phyloP scores from a whole-genome alignment of 129 eudicot species.

The Oenanthe sinensis region DNA sequence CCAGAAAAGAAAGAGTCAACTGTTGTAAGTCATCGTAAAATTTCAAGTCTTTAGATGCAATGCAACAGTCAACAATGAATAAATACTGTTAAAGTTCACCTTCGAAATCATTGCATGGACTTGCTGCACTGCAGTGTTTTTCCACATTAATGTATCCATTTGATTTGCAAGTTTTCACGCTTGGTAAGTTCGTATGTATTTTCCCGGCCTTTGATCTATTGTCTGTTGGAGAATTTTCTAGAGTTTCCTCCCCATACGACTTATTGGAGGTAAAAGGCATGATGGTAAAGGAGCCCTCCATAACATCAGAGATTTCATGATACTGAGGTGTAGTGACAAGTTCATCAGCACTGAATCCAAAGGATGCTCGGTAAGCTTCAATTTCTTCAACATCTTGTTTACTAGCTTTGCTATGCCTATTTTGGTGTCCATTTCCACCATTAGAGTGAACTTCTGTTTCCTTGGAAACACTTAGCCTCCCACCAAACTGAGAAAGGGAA shows the following conservation, averaged over 20 bases:
- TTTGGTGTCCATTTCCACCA: constrained; percentile 60
- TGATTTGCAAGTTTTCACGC: background rate
- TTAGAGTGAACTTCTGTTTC: constrained; percentile 76
- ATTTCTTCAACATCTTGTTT: constrained; percentile 82
- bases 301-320: constrained; percentile 75
- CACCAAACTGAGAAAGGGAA: constrained; percentile 68
- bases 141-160: background rate
- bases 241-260: constrained; percentile 28
- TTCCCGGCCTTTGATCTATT: constrained; percentile 4
- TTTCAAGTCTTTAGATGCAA: background rate
- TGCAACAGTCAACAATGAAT: background rate
- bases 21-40: constrained; percentile 39
- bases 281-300: constrained; percentile 68
- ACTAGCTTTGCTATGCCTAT: constrained; percentile 45
- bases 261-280: constrained; percentile 41
- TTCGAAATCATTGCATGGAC: constrained; percentile 26
- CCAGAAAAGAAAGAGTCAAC: background rate
- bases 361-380: constrained; percentile 96
- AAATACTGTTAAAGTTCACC: constrained; percentile 28
- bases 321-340: constrained; percentile 75
- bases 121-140: background rate
- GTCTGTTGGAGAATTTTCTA: background rate
- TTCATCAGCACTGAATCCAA: constrained; percentile 98
- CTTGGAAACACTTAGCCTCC: constrained; percentile 78
- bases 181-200: constrained; percentile 14